Evolutionary conservation across 2,329 filamentous ascomycete species (phyloP).

Genomic region (Sporothrix humicola): DNA sequence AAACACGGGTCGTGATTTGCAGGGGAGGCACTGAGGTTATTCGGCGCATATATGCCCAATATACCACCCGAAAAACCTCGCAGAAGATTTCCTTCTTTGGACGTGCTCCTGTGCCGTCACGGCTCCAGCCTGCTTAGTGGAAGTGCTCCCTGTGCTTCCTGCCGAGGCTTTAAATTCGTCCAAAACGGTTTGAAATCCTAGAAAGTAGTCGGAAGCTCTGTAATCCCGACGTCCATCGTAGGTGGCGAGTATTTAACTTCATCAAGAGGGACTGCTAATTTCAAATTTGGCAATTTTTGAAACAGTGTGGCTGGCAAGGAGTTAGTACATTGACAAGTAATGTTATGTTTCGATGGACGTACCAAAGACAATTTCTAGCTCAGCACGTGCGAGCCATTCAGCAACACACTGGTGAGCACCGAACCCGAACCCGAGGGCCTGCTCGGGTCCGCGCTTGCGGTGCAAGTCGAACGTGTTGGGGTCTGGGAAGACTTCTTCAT

Average conservation of each 20-base stretch:
- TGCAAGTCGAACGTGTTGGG: neutral
- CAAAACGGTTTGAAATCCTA: neutral
- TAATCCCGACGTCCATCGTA: neutral
- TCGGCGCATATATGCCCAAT: neutral
- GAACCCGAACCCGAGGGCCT: neutral
- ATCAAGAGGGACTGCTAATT: neutral
- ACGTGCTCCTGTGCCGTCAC: neutral
- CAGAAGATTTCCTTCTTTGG: neutral
- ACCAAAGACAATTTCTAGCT: neutral
- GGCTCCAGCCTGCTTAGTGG: neutral
- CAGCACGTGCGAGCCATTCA: neutral
- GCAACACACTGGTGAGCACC: neutral
- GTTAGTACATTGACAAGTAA: too few relatives aligned
- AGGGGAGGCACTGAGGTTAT: too few relatives aligned
- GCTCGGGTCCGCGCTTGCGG: neutral
- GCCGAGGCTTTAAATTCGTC: neutral
- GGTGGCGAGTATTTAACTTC: neutral
- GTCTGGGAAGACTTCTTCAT: neutral
- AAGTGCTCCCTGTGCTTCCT: neutral
- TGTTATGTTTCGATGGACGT: neutral
- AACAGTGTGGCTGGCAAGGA: neutral
- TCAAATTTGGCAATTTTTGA: neutral
- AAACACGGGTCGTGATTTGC: too few relatives aligned
- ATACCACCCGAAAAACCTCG: neutral
- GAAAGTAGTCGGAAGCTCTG: neutral